Base-by-base conservation (phyloP, 352 stramenopile species). In the Poterioochromonas sp. region DNA sequence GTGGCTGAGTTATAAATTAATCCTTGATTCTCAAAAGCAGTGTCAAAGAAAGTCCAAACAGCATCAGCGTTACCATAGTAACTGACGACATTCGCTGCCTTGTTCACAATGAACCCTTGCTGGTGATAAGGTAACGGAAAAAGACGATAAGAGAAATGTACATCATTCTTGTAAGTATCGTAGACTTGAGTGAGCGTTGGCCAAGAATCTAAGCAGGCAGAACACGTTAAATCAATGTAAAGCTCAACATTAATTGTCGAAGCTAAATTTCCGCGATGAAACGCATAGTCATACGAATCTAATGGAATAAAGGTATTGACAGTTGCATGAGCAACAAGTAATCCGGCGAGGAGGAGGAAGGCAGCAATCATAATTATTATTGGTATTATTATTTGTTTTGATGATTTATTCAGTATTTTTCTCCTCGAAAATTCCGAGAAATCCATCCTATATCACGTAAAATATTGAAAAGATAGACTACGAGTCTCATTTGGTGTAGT, bases 101-200 rank as follows among this genome's bases (percentile, higher is more conserved):
- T 73, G 8, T 8, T 12, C 2, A 73, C 8, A 29, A 73, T 73
- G 37, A 73, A 73, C 5, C 29, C 63, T 32, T 73, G 63, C n/a
- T 73, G 63, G 35, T 73, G 63, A 47, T 73, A 73, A 26, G 63
- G 63, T 5, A 73, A 29, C 47, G 63, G 63, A 29, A 73, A 73
- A 20, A 73, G 5, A 51, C 37, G 63, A 29, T 73, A 73, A 5
- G 12, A 3, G 63, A 73, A 73, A 44, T 47, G 37, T 1, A 73
- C 63, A 15, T 49, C 18, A 44, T 73, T 29, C 11, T 47, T 73
- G 32, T 73, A 73, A 26, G 63, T 29, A 1, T 73, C 8, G 5
- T 47, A 40, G 18, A 73, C 63, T 47, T 40, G 11, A 26, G 29
- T 73, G 11, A 73, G 40, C 5, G 40, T 43, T 34, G 22, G 20